These are phyloP conservation scores for Albifimbria verrucaria DNA, from an alignment of 2,329 filamentous ascomycete genomes.

Conservation along the genomic window DNA sequence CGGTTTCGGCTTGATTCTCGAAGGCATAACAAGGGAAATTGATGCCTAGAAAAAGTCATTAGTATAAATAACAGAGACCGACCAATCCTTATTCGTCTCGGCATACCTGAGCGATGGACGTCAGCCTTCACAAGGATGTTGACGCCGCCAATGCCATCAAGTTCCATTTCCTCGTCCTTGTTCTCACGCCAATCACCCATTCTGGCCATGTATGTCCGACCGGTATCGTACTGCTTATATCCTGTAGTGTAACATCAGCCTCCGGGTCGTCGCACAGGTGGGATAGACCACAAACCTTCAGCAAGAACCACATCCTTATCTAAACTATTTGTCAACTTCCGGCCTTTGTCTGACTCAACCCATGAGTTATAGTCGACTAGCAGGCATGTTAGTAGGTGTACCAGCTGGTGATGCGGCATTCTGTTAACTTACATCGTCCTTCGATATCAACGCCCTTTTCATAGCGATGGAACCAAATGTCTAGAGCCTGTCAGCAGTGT, in stretches of 20 bases:
- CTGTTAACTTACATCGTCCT: slow-evolving; percentile 73
- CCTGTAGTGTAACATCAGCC: slow-evolving; percentile 46
- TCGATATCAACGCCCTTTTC: slow-evolving; percentile 80
- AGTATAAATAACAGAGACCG: not conserved
- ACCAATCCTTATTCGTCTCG: not conserved
- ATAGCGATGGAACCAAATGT: slow-evolving; percentile 97
- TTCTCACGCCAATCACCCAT: slow-evolving; percentile 93
- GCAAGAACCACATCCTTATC: slow-evolving; percentile 81
- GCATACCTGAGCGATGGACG: slow-evolving; percentile 85
- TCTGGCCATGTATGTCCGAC: slow-evolving; percentile 81
- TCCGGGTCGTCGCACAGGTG: slow-evolving; percentile 4
- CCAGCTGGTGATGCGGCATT: not conserved
- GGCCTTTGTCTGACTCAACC: slow-evolving; percentile 86
- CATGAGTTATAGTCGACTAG: slow-evolving; percentile 98
- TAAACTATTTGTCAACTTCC: slow-evolving; percentile 68
- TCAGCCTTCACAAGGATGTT: slow-evolving; percentile 98
- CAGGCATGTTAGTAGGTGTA: slow-evolving; percentile 9
- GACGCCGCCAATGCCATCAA: slow-evolving; percentile 95
- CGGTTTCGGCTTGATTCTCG: slow-evolving; percentile 98
- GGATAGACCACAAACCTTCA: slow-evolving; percentile 60
- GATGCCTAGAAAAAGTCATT: slow-evolving; percentile 59
- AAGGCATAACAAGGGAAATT: slow-evolving; percentile 97
- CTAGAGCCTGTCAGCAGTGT: slow-evolving; percentile 43
- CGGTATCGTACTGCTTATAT: slow-evolving; percentile 91
- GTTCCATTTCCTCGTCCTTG: slow-evolving; percentile 86